Percentiles rank a stretch among this genome's conserved stretches.
Evolutionary conservation across 2,329 filamentous ascomycete species (phyloP).

Genomic region (Pseudopithomyces maydicus): DNA sequence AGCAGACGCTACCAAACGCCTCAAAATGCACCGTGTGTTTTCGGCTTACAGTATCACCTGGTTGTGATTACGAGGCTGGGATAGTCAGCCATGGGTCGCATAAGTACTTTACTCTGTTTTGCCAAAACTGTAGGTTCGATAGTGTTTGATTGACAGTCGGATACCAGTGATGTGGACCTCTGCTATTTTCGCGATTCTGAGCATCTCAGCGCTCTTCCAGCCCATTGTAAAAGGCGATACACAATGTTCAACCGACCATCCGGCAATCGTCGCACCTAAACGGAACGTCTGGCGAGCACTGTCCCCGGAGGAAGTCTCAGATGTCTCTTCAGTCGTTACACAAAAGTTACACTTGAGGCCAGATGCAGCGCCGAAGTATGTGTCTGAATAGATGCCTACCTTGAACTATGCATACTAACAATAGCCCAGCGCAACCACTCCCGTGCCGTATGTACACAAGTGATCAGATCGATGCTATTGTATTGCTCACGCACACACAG

Average conservation of each 20-base stretch:
- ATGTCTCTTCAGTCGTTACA: neutral
- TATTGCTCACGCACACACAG: neutral
- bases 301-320: slow-evolving; percentile 4
- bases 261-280: slow-evolving; percentile 4
- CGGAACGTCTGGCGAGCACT: slow-evolving; percentile 11
- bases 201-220: neutral
- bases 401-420: neutral
- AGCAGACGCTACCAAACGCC: neutral
- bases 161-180: slow-evolving; percentile 3
- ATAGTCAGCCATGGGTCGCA: neutral
- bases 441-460: neutral
- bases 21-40: neutral
- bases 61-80: neutral
- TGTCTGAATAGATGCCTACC: neutral
- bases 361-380: slow-evolving; percentile 5
- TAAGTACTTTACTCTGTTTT: neutral
- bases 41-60: neutral
- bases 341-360: slow-evolving; percentile 7
- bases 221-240: neutral
- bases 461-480: no score
- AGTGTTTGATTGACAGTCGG: neutral
- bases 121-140: neutral
- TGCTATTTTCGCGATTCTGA: neutral
- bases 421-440: neutral
- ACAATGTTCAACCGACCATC: slow-evolving; percentile 6